Conservation (phyloP, 768 basidiomycete species). For the Lactifluus hygrophoroides region DNA sequence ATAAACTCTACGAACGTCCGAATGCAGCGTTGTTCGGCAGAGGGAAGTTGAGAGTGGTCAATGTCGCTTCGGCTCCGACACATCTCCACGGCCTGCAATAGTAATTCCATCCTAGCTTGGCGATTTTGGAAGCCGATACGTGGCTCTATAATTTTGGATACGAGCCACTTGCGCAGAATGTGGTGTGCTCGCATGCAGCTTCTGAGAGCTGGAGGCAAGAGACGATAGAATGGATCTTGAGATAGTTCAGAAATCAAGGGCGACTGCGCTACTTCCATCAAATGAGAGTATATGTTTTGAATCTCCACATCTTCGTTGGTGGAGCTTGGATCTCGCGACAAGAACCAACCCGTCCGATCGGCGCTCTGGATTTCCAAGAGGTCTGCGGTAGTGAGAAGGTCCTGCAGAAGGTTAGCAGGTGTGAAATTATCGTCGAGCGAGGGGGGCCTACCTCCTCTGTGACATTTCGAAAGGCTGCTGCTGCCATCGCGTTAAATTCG, state of each 20-base stretch:
- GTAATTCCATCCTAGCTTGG: conserved; percentile 63
- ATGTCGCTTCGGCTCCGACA: conserved; percentile 53
- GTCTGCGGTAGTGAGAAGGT: conserved; percentile 70
- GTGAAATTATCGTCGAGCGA: not conserved
- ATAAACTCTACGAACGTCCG: conserved; percentile 79
- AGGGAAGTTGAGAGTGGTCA: conserved; percentile 27
- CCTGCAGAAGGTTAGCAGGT: conserved; percentile 34
- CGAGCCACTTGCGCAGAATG: conserved; percentile 72
- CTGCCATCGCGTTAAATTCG: conserved; percentile 67
- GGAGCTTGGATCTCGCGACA: conserved; percentile 42
- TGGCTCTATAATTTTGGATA: conserved; percentile 58
- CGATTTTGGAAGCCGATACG: conserved; percentile 54
- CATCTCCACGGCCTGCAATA: conserved; percentile 66
- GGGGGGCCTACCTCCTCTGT: conserved; percentile 54
- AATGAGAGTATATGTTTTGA: conserved; percentile 66
- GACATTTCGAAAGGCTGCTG: conserved; percentile 66
- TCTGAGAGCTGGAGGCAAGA: conserved; percentile 67
- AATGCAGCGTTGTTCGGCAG: conserved; percentile 52
- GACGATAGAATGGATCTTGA: conserved; percentile 63
- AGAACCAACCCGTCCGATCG: conserved; percentile 77
- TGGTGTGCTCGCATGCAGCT: conserved; percentile 69
- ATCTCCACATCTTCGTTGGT: conserved; percentile 64
- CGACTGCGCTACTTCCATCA: conserved; percentile 67
- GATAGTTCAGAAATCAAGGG: conserved; percentile 59
- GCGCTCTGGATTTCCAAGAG: conserved; percentile 72